These are phyloP conservation scores for Xylaria longipes DNA, from an alignment of 495 filamentous ascomycete species.

Conservation along the genomic window DNA sequence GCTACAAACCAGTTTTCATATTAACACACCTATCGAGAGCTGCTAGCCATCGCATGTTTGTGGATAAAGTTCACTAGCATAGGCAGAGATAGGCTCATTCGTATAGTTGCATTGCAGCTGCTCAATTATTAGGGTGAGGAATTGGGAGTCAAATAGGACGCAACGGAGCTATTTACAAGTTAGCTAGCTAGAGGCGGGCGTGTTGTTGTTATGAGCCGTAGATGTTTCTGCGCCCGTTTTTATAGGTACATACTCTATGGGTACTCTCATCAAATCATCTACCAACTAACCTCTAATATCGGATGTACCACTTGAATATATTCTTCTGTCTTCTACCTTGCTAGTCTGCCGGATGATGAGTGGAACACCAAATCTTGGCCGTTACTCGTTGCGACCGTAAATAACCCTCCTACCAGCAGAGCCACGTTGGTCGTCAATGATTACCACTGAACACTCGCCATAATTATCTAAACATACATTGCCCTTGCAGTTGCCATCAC, in stretches of 20 bases:
- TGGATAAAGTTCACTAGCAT: no score
- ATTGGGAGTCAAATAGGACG: neutral
- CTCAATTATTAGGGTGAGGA: neutral
- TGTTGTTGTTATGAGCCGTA: neutral
- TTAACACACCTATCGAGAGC: no score
- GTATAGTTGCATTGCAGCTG: neutral
- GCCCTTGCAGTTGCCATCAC: conserved; percentile 13
- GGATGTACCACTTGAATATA: neutral
- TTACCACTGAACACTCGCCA: neutral
- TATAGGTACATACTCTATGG: neutral
- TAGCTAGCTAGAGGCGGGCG: neutral
- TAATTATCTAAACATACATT: neutral
- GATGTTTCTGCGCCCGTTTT: neutral
- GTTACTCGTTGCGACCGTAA: neutral
- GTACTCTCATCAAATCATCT: neutral
- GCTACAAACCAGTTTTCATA: no score
- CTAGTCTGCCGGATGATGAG: neutral
- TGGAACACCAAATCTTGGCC: neutral
- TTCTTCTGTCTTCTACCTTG: neutral
- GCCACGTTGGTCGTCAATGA: neutral
- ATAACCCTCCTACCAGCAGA: neutral
- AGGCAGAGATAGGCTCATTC: no score
- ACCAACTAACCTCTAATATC: neutral
- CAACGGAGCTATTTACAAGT: neutral
- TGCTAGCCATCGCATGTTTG: no score